Evolutionary conservation across 495 filamentous ascomycete species (phyloP), one percentile per base, ranked within the genome.

Genomic region (Neurospora sp.): DNA sequence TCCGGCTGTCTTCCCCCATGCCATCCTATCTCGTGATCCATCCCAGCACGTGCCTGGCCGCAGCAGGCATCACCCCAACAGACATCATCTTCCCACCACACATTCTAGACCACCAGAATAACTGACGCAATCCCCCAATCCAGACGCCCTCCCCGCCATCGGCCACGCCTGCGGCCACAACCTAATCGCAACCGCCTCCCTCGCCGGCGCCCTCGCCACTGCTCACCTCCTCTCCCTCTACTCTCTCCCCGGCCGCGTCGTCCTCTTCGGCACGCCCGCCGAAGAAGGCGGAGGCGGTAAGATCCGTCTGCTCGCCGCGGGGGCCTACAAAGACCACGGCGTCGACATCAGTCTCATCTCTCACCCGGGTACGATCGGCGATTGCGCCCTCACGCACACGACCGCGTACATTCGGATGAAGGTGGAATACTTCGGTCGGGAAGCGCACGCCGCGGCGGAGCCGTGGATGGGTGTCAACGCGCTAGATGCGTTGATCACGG

Each of bases 111-210:
- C 9, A 14, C 17, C 3, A 35, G 31, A 4, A 5, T 4, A 6
- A 20, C 69, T 75, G 1, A 72, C 27, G 8, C 39, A n/a, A 5
- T 0, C 9, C 20, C 45, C 20, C 20, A 40, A 20, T 1, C 9
- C 44, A 83, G 88, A 89, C 73, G 87, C 87, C 0, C 81, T 89
- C 22, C 88, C 88, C 0, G 82, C 76, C 3, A 87, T 91, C 44
- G 90, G 89, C 42, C 90, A 92, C 75, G 89, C 89, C 0, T 92
- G 89, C 71, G 90, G 90, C 7, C 90, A 92, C 79, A 92, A 92
- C 71, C 86, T 92, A 1, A 92, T 92, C 73, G 86, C 89, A 7
- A 90, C 84, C 0, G 86, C 86, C 27, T 91, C 89, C 3, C 78
- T 91, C 12, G 84, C 87, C 0, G 90, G 82, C 0, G 89, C 86